Evolutionary conservation across 2,329 filamentous ascomycete genomes (phyloP).

Genomic region (Nannizziopsis arthrosporioides): DNA sequence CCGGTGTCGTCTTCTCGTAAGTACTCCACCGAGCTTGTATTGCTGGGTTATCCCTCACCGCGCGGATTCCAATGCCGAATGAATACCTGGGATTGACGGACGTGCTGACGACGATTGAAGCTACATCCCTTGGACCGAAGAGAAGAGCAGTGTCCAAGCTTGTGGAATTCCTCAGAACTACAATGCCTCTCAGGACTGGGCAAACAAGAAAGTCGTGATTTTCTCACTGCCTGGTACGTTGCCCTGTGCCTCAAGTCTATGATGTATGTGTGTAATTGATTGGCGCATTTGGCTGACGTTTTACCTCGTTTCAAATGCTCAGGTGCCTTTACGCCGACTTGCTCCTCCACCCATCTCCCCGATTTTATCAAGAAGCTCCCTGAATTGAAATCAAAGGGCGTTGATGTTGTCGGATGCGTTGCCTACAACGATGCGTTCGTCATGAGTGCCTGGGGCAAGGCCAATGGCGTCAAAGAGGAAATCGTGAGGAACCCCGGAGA

Average conservation of each 20-base stretch:
- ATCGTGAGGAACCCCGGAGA: slow-evolving; percentile 39
- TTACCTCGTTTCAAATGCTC: slow-evolving; percentile 20
- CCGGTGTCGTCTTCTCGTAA: slow-evolving; percentile 64
- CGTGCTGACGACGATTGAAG: slow-evolving; percentile 27
- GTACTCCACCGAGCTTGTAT: slow-evolving; percentile 20
- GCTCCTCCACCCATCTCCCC: slow-evolving; percentile 68
- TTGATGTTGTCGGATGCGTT: slow-evolving; percentile 70
- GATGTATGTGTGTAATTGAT: slow-evolving; percentile 6
- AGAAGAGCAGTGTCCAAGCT: slow-evolving; percentile 55
- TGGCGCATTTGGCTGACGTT: neutral
- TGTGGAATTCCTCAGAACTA: slow-evolving; percentile 71
- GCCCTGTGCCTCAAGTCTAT: neutral
- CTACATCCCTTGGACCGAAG: slow-evolving; percentile 65
- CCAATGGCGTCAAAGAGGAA: slow-evolving; percentile 63
- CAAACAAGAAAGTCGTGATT: slow-evolving; percentile 59
- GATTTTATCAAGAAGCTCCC: slow-evolving; percentile 63
- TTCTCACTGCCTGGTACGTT: slow-evolving; percentile 52
- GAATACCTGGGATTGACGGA: slow-evolving; percentile 4
- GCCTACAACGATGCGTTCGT: slow-evolving; percentile 78
- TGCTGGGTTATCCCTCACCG: neutral
- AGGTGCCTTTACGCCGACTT: slow-evolving; percentile 77
- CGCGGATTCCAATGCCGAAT: slow-evolving; percentile 1
- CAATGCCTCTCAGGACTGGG: slow-evolving; percentile 66
- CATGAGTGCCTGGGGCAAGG: slow-evolving; percentile 84
- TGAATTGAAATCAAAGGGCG: slow-evolving; percentile 64